These are phyloP conservation scores for Fagopyrum esculentum DNA, from an alignment of 148 eudicot genomes.

Conservation along the genomic window DNA sequence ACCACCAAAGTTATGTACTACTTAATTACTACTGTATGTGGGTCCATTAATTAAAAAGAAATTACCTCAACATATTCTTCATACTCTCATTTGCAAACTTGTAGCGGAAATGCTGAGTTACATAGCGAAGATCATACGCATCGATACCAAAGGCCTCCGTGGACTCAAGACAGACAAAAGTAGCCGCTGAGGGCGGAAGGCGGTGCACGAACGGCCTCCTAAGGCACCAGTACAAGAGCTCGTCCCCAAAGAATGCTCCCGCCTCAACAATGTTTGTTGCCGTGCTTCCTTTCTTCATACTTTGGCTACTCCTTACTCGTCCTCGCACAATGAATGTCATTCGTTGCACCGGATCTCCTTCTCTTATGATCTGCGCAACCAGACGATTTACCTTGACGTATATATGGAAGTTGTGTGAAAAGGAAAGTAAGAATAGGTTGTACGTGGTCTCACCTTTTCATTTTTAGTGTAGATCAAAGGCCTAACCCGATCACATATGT, in stretches of 20 bases:
- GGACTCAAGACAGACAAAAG: constrained; percentile 61
- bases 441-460: constrained; percentile 48
- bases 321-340: constrained; percentile 77
- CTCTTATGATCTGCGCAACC: constrained; percentile 50
- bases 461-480: constrained; percentile 70
- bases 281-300: constrained; percentile 60
- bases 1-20: too few relatives aligned
- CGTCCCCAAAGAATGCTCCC: constrained; percentile 82
- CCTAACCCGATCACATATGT: constrained; percentile 86
- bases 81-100: constrained; percentile 84
- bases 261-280: constrained; percentile 74
- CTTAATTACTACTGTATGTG: too few relatives aligned
- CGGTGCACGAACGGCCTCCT: constrained; percentile 69
- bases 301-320: constrained; percentile 62
- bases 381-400: too few relatives aligned
- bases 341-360: constrained; percentile 85
- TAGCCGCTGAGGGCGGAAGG: constrained; percentile 85
- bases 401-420: background rate
- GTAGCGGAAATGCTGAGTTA: constrained; percentile 88
- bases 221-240: constrained; percentile 85
- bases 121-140: constrained; percentile 61
- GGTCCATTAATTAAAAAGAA: too few relatives aligned
- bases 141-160: constrained; percentile 79
- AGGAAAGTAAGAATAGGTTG: background rate
- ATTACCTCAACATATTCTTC: constrained; percentile 49